Evolutionary conservation across 768 basidiomycete genomes (phyloP).

Genomic region (Tylopilus subfusipes): DNA sequence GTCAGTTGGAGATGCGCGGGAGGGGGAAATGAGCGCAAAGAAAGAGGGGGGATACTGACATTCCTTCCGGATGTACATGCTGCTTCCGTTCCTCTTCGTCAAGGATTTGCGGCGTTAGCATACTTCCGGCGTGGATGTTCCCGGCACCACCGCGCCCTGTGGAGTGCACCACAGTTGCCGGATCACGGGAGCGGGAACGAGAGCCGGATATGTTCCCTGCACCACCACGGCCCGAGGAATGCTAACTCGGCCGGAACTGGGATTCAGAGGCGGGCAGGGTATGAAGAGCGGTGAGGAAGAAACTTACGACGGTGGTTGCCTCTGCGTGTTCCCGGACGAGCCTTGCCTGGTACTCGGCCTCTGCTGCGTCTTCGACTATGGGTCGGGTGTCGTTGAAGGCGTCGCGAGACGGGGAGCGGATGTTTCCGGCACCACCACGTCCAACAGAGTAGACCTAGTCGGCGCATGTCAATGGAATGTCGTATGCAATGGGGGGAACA

Average conservation of each 20-base stretch:
- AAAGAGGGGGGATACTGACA: constrained; percentile 40
- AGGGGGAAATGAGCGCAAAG: too few relatives aligned
- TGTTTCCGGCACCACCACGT: constrained; percentile 83
- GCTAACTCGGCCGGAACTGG: constrained; percentile 26
- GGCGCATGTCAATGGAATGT: not conserved
- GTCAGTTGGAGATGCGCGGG: not conserved
- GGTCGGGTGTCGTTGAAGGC: constrained; percentile 31
- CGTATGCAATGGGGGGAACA: not conserved
- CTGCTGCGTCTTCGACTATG: constrained; percentile 25
- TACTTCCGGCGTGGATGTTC: constrained; percentile 43
- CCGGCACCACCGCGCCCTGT: constrained; percentile 64
- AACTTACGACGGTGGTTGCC: constrained; percentile 35
- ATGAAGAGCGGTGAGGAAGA: not conserved
- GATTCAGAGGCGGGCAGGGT: not conserved
- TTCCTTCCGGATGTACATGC: constrained; percentile 30
- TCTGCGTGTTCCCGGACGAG: constrained; percentile 29
- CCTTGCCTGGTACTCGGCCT: constrained; percentile 24
- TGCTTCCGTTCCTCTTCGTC: constrained; percentile 37
- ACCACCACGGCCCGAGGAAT: constrained; percentile 66
- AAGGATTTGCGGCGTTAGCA: constrained; percentile 15
- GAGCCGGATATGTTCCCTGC: constrained; percentile 55
- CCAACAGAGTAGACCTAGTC: constrained; percentile 50
- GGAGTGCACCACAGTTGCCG: constrained; percentile 37
- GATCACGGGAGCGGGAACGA: constrained; percentile 48
- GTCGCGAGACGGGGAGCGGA: constrained; percentile 67